These are phyloP conservation scores for Paraconiothyrium brasiliense DNA, from an alignment of 2,329 filamentous ascomycete species.

Conservation along the genomic window DNA sequence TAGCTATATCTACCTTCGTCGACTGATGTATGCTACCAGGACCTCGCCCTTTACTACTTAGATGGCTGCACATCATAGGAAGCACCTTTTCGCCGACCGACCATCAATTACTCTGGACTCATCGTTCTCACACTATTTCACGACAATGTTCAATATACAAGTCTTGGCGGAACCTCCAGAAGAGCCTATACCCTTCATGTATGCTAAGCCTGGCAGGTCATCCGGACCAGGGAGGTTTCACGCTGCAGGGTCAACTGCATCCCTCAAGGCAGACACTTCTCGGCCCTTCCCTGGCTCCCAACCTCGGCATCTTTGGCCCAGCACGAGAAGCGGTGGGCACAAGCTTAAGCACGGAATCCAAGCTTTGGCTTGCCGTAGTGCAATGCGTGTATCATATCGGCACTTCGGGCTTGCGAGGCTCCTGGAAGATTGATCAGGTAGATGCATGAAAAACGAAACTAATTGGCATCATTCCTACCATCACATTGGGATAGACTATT, in stretches of 20 bases:
- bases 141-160: not conserved
- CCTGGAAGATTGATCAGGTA: not conserved
- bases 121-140: not conserved
- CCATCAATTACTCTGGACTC: not conserved
- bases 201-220: not conserved
- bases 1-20: not conserved
- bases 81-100: slow-evolving; percentile 1
- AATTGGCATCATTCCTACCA: slow-evolving; percentile 1
- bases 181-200: not conserved
- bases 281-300: not conserved
- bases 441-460: not conserved
- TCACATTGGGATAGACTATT: not conserved
- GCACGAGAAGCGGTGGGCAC: not conserved
- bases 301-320: not conserved
- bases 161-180: not conserved
- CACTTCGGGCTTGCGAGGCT: slow-evolving; percentile 8
- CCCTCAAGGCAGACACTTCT: not conserved
- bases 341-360: not conserved
- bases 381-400: not conserved
- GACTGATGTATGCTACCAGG: not conserved
- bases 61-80: not conserved
- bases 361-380: slow-evolving; percentile 2
- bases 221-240: not conserved
- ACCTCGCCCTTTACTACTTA: not conserved
- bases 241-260: not conserved